phyloP scores from a whole-genome alignment of 2,329 filamentous ascomycete genomes.

The Ophiosphaerella herpotricha region DNA sequence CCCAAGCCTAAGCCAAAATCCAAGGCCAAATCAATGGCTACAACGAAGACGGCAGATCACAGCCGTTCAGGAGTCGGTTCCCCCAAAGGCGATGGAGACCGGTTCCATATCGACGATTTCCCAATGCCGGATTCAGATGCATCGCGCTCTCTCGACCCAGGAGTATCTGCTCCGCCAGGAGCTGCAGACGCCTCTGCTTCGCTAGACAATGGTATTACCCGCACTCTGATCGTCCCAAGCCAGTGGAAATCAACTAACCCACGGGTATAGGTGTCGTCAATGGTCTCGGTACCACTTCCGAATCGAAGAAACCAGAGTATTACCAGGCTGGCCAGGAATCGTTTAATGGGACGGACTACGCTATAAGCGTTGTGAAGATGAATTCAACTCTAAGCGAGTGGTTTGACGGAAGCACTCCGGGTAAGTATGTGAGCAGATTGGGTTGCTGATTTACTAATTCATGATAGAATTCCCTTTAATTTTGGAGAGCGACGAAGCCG shows the following conservation, averaged over 20 bases:
- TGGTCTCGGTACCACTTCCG: background rate
- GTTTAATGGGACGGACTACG: slow-evolving; percentile 6
- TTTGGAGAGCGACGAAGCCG: slow-evolving; percentile 10
- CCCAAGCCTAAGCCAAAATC: no score
- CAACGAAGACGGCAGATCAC: no score
- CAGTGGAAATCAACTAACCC: slow-evolving; percentile 14
- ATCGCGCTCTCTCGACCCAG: no score
- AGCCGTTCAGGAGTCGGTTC: no score
- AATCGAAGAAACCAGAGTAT: slow-evolving; percentile 10
- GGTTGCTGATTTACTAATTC: slow-evolving; percentile 4
- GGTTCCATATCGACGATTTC: no score
- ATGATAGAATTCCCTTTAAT: slow-evolving; percentile 7
- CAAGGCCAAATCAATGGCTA: no score
- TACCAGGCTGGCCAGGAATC: slow-evolving; percentile 8
- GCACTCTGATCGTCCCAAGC: slow-evolving; percentile 12
- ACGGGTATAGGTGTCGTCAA: slow-evolving; percentile 3
- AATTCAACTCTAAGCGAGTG: slow-evolving; percentile 6
- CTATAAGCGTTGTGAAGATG: slow-evolving; percentile 3
- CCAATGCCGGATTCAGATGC: no score
- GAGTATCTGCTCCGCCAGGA: background rate
- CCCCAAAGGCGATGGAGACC: no score
- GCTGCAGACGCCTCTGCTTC: slow-evolving; percentile 11
- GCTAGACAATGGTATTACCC: slow-evolving; percentile 11
- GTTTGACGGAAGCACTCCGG: slow-evolving; percentile 8
- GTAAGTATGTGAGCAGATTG: slow-evolving; percentile 12